A percentile compares a stretch with the other conserved stretches of the same genome.
phyloP scores from a whole-genome alignment of 148 eudicot genomes.

The Cornus suecica region DNA sequence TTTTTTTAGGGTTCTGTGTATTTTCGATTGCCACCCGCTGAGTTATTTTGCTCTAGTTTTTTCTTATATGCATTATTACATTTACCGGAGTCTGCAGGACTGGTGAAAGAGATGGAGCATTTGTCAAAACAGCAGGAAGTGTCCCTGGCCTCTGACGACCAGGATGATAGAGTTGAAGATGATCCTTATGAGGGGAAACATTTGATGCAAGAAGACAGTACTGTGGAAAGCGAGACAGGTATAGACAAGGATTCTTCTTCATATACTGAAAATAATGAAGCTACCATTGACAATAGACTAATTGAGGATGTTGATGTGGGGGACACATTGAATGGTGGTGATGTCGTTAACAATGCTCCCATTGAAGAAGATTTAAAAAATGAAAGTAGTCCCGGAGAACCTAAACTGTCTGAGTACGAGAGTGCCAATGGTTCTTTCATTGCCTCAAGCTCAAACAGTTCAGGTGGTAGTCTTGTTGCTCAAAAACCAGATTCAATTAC shows the following conservation, averaged over 20 bases:
- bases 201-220: conserved; percentile 21
- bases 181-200: conserved; percentile 28
- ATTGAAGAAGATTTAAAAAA: conserved; percentile 29
- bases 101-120: conserved; percentile 51
- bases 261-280: conserved; percentile 33
- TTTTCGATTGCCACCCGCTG: neutral
- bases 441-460: conserved; percentile 25
- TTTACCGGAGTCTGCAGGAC: conserved; percentile 38
- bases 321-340: conserved; percentile 26
- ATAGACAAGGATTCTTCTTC: conserved; percentile 34
- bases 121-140: conserved; percentile 60
- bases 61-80: neutral
- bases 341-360: conserved; percentile 21
- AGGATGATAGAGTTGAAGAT: conserved; percentile 31
- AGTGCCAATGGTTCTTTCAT: conserved; percentile 27
- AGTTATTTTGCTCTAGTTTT: conserved; percentile 6
- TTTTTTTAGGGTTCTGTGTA: neutral
- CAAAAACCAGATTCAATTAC: conserved; percentile 26
- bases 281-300: conserved; percentile 20
- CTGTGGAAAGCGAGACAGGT: conserved; percentile 30
- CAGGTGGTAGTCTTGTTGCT: conserved; percentile 26
- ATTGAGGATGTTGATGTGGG: conserved; percentile 25
- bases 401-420: conserved; percentile 32
- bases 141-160: conserved; percentile 44
- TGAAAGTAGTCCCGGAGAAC: conserved; percentile 24